phyloP scores from a whole-genome alignment of 2,329 filamentous ascomycete species.

The Talaromyces sp. region DNA sequence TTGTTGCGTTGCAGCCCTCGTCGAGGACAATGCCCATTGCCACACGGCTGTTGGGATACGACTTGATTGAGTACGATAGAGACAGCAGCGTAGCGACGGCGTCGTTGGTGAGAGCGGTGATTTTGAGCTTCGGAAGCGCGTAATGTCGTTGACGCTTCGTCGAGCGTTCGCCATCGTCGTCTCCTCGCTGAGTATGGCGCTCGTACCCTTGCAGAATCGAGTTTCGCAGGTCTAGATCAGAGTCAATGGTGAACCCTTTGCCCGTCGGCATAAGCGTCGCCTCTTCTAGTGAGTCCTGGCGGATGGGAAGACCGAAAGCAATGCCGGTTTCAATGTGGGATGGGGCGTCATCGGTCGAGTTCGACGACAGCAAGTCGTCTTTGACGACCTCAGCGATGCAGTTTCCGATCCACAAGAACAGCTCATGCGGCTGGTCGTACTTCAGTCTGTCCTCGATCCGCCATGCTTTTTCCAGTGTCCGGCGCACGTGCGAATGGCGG shows the following conservation, averaged over 20 bases:
- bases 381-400: conserved; percentile 13
- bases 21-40: conserved; percentile 13
- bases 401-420: conserved; percentile 13
- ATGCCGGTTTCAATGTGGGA: conserved; percentile 13
- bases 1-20: conserved; percentile 12
- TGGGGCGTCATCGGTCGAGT: conserved; percentile 2
- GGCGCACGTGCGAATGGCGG: conserved; percentile 7
- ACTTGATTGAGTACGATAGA: conserved; percentile 14
- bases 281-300: conserved; percentile 12
- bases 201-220: conserved; percentile 12
- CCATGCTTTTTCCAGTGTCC: conserved; percentile 12
- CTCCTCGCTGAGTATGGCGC: conserved; percentile 8
- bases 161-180: background rate
- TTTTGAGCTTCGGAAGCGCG: conserved; percentile 9
- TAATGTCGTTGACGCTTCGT: conserved; percentile 10
- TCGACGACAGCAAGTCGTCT: conserved; percentile 11
- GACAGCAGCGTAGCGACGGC: conserved; percentile 12
- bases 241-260: conserved; percentile 12
- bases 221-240: conserved; percentile 11
- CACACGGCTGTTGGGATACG: conserved; percentile 13
- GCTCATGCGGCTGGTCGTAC: conserved; percentile 11
- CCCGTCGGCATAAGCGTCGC: conserved; percentile 13
- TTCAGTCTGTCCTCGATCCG: conserved; percentile 12
- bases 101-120: conserved; percentile 12
- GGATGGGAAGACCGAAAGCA: conserved; percentile 13